phyloP scores from a whole-genome alignment of 768 basidiomycete species.

The Russula earlei region DNA sequence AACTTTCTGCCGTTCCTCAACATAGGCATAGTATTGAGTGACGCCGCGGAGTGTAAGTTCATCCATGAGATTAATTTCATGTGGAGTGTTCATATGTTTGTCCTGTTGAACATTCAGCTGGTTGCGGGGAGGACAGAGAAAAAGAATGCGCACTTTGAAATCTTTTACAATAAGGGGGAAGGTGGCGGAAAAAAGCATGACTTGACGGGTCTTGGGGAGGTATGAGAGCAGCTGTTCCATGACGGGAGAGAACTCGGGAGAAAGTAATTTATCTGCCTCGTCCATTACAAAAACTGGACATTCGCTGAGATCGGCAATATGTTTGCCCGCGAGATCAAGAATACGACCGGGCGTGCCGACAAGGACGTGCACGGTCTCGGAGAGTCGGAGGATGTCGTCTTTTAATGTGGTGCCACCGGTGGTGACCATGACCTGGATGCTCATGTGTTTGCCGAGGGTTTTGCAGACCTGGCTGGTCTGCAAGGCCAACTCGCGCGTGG shows the following conservation, averaged over 20 bases:
- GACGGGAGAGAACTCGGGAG: conserved; percentile 95
- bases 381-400: conserved; percentile 91
- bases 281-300: conserved; percentile 99
- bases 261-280: conserved; percentile 96
- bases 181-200: conserved; percentile 98
- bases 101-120: conserved; percentile 42
- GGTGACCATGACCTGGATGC: conserved; percentile 96
- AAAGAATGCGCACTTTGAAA: conserved; percentile 64
- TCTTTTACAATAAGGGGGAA: conserved; percentile 99
- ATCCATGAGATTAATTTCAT: conserved; percentile 99
- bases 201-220: conserved; percentile 79
- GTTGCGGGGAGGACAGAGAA: not conserved
- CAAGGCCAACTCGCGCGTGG: conserved; percentile 95
- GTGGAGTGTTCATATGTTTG: conserved; percentile 91
- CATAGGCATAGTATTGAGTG: conserved; percentile 98
- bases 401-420: conserved; percentile 97
- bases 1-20: conserved; percentile 98
- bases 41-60: conserved; percentile 98
- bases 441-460: conserved; percentile 92
- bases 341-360: conserved; percentile 97
- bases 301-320: conserved; percentile 85
- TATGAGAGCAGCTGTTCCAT: conserved; percentile 92
- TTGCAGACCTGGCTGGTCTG: conserved; percentile 99
- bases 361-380: conserved; percentile 87
- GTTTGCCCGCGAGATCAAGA: conserved; percentile 88